Evolutionary conservation across 176 grass and related monocot genomes (phyloP).

Genomic region (Carex cristatella): DNA sequence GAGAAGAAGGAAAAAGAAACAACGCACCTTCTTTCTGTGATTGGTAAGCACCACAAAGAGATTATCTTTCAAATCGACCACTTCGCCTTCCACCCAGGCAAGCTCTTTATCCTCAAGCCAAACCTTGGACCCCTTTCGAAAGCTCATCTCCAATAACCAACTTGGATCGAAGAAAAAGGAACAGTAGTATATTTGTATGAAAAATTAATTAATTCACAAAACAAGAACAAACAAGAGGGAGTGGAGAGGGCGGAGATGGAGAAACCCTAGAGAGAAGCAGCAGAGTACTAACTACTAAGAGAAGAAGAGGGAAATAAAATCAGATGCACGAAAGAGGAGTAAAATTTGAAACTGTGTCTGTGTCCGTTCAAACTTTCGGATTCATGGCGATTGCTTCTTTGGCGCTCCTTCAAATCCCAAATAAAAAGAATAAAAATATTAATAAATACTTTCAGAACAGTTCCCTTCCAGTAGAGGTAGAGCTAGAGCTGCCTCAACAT

Average conservation of each 20-base stretch:
- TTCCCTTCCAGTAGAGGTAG: not conserved
- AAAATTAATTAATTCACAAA: not conserved
- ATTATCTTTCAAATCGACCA: conserved; percentile 47
- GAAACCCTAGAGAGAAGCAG: conserved; percentile 22
- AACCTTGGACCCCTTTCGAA: conserved; percentile 82
- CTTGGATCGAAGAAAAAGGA: conserved; percentile 3
- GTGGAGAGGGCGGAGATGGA: not conserved
- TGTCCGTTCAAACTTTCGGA: conserved; percentile 23
- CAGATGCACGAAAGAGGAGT: not conserved
- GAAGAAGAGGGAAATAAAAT: conserved; percentile 1
- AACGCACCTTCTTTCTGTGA: conserved; percentile 63
- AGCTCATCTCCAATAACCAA: conserved; percentile 52
- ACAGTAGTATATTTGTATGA: not conserved
- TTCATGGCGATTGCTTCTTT: conserved; percentile 30
- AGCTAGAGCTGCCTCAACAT: not conserved
- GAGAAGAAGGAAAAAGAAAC: conserved; percentile 30
- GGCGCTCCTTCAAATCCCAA: conserved; percentile 30
- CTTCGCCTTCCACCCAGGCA: conserved; percentile 88
- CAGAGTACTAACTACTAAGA: not conserved
- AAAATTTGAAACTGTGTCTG: conserved; percentile 2
- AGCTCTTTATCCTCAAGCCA: conserved; percentile 89
- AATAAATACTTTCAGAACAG: not conserved
- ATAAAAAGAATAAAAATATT: conserved; percentile 1
- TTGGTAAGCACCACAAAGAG: conserved; percentile 45
- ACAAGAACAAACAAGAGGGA: not conserved